Percentiles rank a stretch among this genome's conserved stretches.
Conservation (phyloP, 129 eudicot genomes). For the Centrapalus pauciflorus region DNA sequence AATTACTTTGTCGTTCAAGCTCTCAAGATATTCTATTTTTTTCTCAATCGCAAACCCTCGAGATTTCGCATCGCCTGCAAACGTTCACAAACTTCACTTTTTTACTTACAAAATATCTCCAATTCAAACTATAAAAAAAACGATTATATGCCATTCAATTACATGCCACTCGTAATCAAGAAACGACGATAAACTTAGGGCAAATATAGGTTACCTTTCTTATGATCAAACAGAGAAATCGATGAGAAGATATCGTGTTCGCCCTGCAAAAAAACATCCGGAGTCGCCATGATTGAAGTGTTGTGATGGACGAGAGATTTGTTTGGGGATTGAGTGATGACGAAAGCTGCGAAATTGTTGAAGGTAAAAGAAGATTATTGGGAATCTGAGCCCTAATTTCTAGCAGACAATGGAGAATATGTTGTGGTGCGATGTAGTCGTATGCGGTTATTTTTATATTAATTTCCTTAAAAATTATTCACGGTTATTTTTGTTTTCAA, state of each 20-base stretch:
- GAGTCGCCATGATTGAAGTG: constrained; percentile 61
- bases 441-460: too few relatives aligned
- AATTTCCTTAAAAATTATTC: too few relatives aligned
- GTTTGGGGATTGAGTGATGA: neutral
- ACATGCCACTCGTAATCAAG: neutral
- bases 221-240: constrained; percentile 35
- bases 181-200: neutral
- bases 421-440: too few relatives aligned
- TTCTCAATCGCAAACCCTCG: constrained; percentile 68
- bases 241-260: constrained; percentile 43
- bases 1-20: constrained; percentile 72
- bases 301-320: neutral
- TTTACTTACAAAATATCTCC: neutral
- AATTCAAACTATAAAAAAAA: neutral
- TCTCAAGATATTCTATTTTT: constrained; percentile 82
- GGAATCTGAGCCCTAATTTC: constrained; percentile 22
- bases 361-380: neutral
- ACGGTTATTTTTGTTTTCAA: too few relatives aligned
- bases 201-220: constrained; percentile 53
- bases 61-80: constrained; percentile 61
- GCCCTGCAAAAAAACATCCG: constrained; percentile 42
- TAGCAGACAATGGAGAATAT: too few relatives aligned
- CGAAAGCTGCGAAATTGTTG: neutral
- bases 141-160: neutral
- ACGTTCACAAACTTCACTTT: constrained; percentile 12